Evolutionary conservation across 2,329 filamentous ascomycete genomes (phyloP), one percentile per base, ranked within the genome.

Genomic region (Botrytis galanthina): DNA sequence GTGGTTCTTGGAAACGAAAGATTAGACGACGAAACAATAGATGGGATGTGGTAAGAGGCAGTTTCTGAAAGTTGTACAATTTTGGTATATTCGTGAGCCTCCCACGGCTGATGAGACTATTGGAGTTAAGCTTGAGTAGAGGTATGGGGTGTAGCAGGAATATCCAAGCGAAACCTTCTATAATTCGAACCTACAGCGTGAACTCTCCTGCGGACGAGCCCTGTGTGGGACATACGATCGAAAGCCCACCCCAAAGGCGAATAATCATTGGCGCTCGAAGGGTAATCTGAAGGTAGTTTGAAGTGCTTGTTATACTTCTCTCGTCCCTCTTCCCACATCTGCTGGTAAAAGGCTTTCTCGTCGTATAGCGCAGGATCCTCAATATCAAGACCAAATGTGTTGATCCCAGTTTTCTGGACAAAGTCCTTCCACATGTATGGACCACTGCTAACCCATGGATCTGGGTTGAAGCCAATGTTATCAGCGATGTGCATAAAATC

Each of bases 391-490:
- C 57, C 69, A n/a, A 37, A 62, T 35, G 54, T 60, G 59, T 71
- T 22, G 22, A 71, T 71, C n/a, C 54, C 54, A 22, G 69, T 63
- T 26, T 51, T 63, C 20, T 29, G 18, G 16, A 63, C 69, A 63
- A 71, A 71, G 3, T 63, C 18, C 16, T 51, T 63, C 69, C 69
- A 71, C 54, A 71, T 71, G 12, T 71, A 37, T 20, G 69, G 69
- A 39, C 69, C 69, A 14, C 54, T 62, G 7, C 44, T 71, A 4
- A 37, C 9, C 69, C 69, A 71, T 29, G 69, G 57, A 48, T 62
- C 69, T 26, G 69, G 69, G 9, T 1, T 22, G 59, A 63, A 71
- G 16, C 69, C 69, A 22, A 71, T 48, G 3, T 1, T 62, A 9
- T 37, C 39, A 39, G 57, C 62, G 18, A 71, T 26, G 2, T 39